These are phyloP conservation scores for Tulasnella calospora DNA, from an alignment of 768 basidiomycete species.

Conservation along the genomic window DNA sequence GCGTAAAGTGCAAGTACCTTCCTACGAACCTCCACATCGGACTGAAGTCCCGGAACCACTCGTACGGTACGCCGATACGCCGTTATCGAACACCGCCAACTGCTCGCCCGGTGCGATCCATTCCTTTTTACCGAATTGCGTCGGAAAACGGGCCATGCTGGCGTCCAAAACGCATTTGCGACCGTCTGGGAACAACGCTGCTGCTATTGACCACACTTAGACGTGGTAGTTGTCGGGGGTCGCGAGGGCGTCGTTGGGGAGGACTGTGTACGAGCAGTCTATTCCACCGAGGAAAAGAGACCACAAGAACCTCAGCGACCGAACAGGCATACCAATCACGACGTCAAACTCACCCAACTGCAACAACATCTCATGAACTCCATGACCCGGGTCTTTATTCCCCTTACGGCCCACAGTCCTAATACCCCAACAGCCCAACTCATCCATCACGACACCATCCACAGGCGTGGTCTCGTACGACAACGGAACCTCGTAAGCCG, in stretches of 20 bases:
- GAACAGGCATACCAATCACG: too few relatives aligned
- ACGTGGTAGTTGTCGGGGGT: slow-evolving; percentile 28
- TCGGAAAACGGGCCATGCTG: slow-evolving; percentile 18
- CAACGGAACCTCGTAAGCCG: slow-evolving; percentile 21
- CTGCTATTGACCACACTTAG: neutral
- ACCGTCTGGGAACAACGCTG: slow-evolving; percentile 1
- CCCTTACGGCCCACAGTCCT: neutral
- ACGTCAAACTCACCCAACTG: neutral
- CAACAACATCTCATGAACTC: neutral
- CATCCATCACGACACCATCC: neutral
- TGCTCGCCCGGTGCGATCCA: slow-evolving; percentile 18
- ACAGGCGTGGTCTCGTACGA: neutral
- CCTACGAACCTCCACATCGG: slow-evolving; percentile 16
- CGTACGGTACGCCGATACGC: neutral
- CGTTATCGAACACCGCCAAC: slow-evolving; percentile 15
- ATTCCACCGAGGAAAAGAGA: neutral
- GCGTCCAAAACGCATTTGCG: neutral
- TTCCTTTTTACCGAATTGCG: neutral
- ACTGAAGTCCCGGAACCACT: slow-evolving; percentile 17
- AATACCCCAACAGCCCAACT: neutral
- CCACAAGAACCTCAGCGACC: too few relatives aligned
- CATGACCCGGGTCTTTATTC: neutral
- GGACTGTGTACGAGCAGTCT: neutral
- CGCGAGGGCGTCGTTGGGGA: slow-evolving; percentile 27
- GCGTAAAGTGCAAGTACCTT: neutral